Base-by-base conservation (phyloP, 257 asterid genomes). In the Asclepias syriaca region DNA sequence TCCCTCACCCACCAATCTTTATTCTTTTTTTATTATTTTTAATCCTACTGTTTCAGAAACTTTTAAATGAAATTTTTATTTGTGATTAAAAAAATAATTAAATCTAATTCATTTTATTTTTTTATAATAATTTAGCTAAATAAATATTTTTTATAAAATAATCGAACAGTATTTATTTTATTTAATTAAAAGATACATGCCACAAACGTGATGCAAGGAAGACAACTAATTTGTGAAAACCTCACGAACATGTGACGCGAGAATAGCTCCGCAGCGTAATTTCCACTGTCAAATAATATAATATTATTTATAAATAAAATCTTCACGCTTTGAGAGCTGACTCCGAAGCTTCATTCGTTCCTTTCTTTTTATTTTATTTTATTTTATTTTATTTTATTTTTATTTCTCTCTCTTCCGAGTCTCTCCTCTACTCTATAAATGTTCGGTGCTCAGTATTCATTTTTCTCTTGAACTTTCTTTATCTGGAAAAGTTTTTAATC, bases 291-390 rank as follows among this genome's bases (percentile, higher is more conserved):
- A 40, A 6, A 40, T 40, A 40, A 40, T 40, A 8, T 40, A 43
- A 5, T 43, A 43, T 43, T 43, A 43, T 43, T 43, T 40, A 40
- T 40, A 40, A 40, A 40, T 40, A 40, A 40, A 40, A 40, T 40
- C 46, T 40, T 40, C 46, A 40, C 10, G 6, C 10, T 6, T 54
- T 22, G 3, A 7, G 67, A 19, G 21, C 73, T 29, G 61, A 74
- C 54, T 54, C 61, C 32, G 40, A 76, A 75, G 39, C 60, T 64
- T 46, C 80, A 68, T 61, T 66, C 40, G 27, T 45, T n/a, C 55
- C 37, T 48, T 61, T 65, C 24, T 37, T 43, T 58, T 29, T 29
- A 0, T 29, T 29, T 29, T 29, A 0, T 29, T 29, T 2, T 29
- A 0, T 29, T 29, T 29, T 2, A 0, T 29, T 29, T 29, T 29